Percentiles rank a stretch among this genome's conserved stretches.
These are phyloP conservation scores for Spergularia marina DNA, from an alignment of 148 eudicot genomes.

Conservation along the genomic window DNA sequence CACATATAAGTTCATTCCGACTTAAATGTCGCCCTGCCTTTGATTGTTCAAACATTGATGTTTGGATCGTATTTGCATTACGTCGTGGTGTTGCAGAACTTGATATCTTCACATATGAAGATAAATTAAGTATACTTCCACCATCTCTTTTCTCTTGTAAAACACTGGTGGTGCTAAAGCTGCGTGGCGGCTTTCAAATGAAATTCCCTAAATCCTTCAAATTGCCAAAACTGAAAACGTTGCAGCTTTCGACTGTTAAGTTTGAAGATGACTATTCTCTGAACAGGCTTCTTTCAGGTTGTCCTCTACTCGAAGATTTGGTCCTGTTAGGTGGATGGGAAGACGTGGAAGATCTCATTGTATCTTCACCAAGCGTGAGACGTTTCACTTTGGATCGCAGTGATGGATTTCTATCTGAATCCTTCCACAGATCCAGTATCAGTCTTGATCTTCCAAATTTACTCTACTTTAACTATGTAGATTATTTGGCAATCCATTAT, in stretches of 20 bases:
- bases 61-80: slow-evolving; percentile 5
- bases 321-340: slow-evolving; percentile 5
- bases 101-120: neutral
- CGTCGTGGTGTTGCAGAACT: slow-evolving; percentile 2
- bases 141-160: too few relatives aligned
- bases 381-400: neutral
- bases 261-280: neutral
- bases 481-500: neutral
- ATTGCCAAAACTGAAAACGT: too few relatives aligned
- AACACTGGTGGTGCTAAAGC: too few relatives aligned
- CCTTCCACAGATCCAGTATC: neutral
- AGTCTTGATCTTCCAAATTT: slow-evolving; percentile 15
- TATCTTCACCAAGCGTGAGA: neutral
- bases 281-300: slow-evolving; percentile 5
- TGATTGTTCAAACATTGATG: slow-evolving; percentile 9
- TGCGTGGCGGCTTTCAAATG: neutral
- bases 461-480: neutral
- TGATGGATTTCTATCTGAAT: neutral
- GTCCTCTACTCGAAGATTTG: slow-evolving; percentile 11
- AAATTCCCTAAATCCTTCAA: neutral
- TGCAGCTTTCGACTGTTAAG: neutral
- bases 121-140: neutral
- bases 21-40: neutral
- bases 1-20: neutral
- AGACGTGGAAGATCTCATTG: neutral